Percentiles rank a stretch among this genome's conserved stretches.
Conservation (phyloP, 345 rosid genomes). For the Acer yangbiense region DNA sequence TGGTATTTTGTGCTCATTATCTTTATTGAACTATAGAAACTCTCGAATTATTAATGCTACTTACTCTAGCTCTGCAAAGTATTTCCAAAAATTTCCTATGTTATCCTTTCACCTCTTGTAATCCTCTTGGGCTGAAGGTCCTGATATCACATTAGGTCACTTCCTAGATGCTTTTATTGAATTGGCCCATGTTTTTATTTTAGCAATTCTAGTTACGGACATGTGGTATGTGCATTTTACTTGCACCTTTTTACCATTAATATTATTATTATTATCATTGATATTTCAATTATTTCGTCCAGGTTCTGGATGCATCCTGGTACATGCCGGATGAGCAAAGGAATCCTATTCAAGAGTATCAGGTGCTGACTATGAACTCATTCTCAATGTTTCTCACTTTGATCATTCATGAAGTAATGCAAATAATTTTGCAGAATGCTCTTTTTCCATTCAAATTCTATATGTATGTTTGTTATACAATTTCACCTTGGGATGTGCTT, state of each 20-base stretch:
- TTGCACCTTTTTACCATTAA: neutral
- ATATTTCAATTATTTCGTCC: conserved; percentile 9
- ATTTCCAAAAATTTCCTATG: neutral
- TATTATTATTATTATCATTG: neutral
- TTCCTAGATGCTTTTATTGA: neutral
- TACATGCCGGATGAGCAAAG: conserved; percentile 98
- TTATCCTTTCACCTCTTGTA: no score
- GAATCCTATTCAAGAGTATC: conserved; percentile 97
- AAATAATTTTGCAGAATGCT: neutral
- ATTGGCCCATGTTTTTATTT: neutral
- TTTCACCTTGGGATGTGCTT: neutral
- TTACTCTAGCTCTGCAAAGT: neutral
- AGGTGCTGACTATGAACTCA: conserved; percentile 45
- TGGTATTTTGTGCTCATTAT: neutral
- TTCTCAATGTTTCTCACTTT: conserved; percentile 12
- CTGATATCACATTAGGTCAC: neutral
- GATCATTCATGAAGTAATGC: neutral
- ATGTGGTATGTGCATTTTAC: neutral
- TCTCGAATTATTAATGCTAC: neutral
- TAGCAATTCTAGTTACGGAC: neutral
- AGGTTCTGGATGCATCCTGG: conserved; percentile 99
- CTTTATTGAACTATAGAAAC: neutral
- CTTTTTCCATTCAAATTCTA: conserved; percentile 5
- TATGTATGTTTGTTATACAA: neutral
- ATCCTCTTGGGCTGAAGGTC: neutral